Conservation (phyloP, 129 eudicot genomes). For the Saussurea involucrata region DNA sequence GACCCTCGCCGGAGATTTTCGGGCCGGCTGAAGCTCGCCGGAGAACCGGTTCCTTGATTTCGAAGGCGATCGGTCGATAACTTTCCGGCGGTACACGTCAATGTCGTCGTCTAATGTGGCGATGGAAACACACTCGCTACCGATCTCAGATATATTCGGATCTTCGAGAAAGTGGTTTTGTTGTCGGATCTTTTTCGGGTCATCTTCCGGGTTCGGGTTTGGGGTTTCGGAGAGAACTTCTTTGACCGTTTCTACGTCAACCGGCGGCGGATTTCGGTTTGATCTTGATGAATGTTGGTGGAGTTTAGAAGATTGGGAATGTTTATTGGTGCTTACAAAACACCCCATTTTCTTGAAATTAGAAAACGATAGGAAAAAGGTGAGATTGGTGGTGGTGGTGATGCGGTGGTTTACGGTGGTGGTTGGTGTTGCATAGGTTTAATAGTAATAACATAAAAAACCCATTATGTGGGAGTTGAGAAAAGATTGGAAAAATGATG, state of each 20-base stretch:
- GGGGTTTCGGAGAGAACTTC: conserved; percentile 62
- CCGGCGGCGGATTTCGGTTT: conserved; percentile 27
- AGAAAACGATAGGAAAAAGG: not conserved
- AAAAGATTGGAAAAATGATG: not conserved
- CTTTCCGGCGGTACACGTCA: conserved; percentile 19
- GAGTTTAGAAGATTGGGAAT: conserved; percentile 2
- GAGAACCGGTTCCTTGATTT: conserved; percentile 30
- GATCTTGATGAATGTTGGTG: conserved; percentile 16
- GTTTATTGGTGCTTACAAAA: conserved; percentile 33
- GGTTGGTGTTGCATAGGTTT: not conserved
- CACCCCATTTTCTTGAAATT: conserved; percentile 44
- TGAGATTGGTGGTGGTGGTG: not conserved
- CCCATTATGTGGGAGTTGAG: not conserved
- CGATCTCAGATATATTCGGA: conserved; percentile 33
- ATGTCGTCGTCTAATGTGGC: conserved; percentile 31
- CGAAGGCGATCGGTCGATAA: conserved; percentile 37
- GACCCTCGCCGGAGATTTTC: conserved; percentile 52
- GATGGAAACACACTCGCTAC: conserved; percentile 32
- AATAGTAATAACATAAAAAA: not conserved
- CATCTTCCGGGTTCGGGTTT: conserved; percentile 19
- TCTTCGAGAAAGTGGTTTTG: conserved; percentile 6
- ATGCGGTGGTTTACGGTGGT: not conserved
- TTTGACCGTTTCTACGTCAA: conserved; percentile 64
- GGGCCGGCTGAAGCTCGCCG: conserved; percentile 27
- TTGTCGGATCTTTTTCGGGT: conserved; percentile 8